Evolutionary conservation across 2,329 filamentous ascomycete species (phyloP).

Genomic region (Paecilomyces sp.): DNA sequence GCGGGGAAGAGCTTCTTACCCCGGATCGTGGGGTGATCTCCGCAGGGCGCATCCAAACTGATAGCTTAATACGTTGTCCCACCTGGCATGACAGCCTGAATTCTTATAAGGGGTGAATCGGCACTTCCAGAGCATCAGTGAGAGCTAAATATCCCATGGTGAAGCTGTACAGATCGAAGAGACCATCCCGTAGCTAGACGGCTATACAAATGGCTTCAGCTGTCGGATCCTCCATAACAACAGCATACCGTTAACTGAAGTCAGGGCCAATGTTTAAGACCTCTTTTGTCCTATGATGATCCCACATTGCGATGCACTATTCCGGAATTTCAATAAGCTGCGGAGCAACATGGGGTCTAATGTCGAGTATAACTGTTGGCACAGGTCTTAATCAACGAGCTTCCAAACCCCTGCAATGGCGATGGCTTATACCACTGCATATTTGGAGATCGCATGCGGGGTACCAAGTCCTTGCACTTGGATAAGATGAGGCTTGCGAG

Average conservation of each 20-base stretch:
- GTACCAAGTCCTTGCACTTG: neutral
- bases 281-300: too few relatives aligned
- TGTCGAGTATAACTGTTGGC: neutral
- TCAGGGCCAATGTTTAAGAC: too few relatives aligned
- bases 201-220: too few relatives aligned
- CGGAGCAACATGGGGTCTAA: neutral
- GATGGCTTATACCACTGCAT: neutral
- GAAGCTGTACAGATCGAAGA: too few relatives aligned
- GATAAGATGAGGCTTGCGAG: neutral
- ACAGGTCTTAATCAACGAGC: neutral
- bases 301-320: too few relatives aligned
- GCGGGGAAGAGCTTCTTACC: neutral
- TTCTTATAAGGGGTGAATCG: neutral
- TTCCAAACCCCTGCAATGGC: neutral
- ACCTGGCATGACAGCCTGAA: neutral
- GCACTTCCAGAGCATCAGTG: neutral
- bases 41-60: neutral
- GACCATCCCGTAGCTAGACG: too few relatives aligned
- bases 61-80: neutral
- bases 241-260: too few relatives aligned
- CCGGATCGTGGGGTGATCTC: neutral
- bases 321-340: neutral
- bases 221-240: too few relatives aligned
- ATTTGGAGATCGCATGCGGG: neutral
- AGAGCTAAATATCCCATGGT: neutral